Evolutionary conservation across 1,139 yeast species (phyloP).

Genomic region (Geotrichum restrictum): DNA sequence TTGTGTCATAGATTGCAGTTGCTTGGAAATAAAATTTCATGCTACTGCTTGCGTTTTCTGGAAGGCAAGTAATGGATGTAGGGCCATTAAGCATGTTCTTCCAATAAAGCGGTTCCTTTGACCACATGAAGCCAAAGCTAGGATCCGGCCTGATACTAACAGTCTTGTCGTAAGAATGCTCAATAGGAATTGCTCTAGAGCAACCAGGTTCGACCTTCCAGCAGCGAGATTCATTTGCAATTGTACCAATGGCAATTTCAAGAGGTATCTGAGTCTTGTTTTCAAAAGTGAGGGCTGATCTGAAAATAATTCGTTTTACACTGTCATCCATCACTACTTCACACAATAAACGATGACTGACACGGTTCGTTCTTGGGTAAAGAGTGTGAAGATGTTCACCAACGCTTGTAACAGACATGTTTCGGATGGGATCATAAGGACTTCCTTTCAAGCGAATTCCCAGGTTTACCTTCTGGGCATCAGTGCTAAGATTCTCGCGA

Average conservation of each 20-base stretch:
- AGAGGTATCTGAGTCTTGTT: slow-evolving; percentile 70
- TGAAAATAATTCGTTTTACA: slow-evolving; percentile 67
- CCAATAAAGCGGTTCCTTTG: slow-evolving; percentile 62
- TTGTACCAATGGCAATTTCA: slow-evolving; percentile 36
- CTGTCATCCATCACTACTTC: slow-evolving; percentile 68
- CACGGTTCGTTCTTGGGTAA: slow-evolving; percentile 56
- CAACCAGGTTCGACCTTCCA: slow-evolving; percentile 50
- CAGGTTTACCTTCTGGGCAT: slow-evolving; percentile 55
- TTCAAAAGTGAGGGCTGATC: slow-evolving; percentile 68
- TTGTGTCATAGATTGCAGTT: slow-evolving; percentile 58
- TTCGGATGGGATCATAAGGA: slow-evolving; percentile 50
- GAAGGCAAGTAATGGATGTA: slow-evolving; percentile 56
- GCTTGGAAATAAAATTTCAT: slow-evolving; percentile 67
- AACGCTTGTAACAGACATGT: slow-evolving; percentile 69
- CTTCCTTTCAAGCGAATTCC: slow-evolving; percentile 59
- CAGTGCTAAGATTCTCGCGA: slow-evolving; percentile 73
- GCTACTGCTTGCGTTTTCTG: slow-evolving; percentile 30
- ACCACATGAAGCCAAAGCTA: slow-evolving; percentile 61
- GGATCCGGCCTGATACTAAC: slow-evolving; percentile 61
- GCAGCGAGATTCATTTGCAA: slow-evolving; percentile 20
- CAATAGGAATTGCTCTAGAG: slow-evolving; percentile 67
- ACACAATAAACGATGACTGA: slow-evolving; percentile 71
- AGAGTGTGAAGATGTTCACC: slow-evolving; percentile 76
- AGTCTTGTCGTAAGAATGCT: slow-evolving; percentile 55
- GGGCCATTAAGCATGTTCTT: slow-evolving; percentile 51